Evolutionary conservation across 352 stramenopile species (phyloP).

Genomic region (Chrysophaeum taylorii): DNA sequence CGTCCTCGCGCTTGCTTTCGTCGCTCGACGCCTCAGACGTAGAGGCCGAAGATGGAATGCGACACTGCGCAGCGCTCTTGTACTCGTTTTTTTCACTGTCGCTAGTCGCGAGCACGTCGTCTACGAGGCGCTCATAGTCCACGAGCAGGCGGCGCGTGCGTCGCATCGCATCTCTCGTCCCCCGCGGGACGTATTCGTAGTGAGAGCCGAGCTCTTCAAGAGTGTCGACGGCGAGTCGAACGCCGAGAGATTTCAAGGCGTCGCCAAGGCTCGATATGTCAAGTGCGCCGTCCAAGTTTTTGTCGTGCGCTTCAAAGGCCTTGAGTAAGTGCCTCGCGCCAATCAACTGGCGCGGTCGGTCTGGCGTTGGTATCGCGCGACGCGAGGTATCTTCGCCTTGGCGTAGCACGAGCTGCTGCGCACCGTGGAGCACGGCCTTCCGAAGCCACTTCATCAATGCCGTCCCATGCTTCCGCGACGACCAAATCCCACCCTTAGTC

Average conservation of each 20-base stretch:
- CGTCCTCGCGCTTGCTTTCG: background rate
- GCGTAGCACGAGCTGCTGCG: background rate
- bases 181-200: background rate
- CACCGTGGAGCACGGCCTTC: background rate
- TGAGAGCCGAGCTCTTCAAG: background rate
- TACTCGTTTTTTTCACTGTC: background rate
- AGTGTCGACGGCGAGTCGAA: background rate
- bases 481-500: background rate
- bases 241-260: background rate
- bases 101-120: background rate
- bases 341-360: background rate
- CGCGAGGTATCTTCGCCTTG: background rate
- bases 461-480: background rate
- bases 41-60: too few species aligned
- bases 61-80: background rate
- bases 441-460: background rate
- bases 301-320: too few species aligned
- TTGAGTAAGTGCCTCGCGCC: too few species aligned
- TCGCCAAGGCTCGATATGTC: background rate
- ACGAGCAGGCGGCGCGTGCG: background rate
- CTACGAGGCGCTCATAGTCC: slow-evolving; percentile 6
- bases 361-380: background rate
- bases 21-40: background rate
- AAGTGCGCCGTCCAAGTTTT: background rate
- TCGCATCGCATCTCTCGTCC: background rate